Percentiles rank a stretch among this genome's conserved stretches.
Evolutionary conservation across 768 basidiomycete genomes (phyloP).

Genomic region (Fomitopsis serialis): DNA sequence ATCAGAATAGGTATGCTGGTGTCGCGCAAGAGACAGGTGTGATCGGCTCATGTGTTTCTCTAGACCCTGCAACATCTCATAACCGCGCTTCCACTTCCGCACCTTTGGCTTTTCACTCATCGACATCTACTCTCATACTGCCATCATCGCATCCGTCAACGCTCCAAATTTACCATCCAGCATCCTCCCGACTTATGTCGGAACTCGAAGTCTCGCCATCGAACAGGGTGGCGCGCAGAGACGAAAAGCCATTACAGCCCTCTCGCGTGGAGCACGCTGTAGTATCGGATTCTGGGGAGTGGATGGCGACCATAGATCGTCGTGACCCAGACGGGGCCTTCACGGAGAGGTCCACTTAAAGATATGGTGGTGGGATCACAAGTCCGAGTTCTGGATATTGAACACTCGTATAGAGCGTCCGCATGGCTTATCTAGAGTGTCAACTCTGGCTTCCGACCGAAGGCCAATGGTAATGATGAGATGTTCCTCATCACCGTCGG

Average conservation of each 20-base stretch:
- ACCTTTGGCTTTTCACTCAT: constrained; percentile 74
- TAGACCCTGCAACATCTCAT: constrained; percentile 33
- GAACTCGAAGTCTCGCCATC: constrained; percentile 94
- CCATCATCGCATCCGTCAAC: constrained; percentile 94
- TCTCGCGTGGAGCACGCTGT: constrained; percentile 67
- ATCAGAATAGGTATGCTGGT: constrained; percentile 61
- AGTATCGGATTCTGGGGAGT: constrained; percentile 65
- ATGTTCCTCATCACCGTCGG: constrained; percentile 67
- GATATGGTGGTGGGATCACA: constrained; percentile 82
- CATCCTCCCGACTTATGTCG: constrained; percentile 61
- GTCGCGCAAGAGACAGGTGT: neutral
- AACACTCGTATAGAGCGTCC: constrained; percentile 89
- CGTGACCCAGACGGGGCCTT: constrained; percentile 64
- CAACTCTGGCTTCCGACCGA: constrained; percentile 66
- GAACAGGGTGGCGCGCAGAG: constrained; percentile 80
- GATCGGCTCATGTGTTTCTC: neutral
- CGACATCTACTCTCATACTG: constrained; percentile 73
- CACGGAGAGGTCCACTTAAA: constrained; percentile 77
- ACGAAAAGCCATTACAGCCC: constrained; percentile 71
- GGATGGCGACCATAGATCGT: constrained; percentile 89
- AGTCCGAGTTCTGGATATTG: constrained; percentile 58
- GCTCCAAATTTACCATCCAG: constrained; percentile 84
- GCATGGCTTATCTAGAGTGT: constrained; percentile 63
- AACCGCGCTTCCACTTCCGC: constrained; percentile 35
- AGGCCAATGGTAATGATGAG: constrained; percentile 20